Evolutionary conservation across 441 rosid genomes (phyloP), one percentile per base, ranked within the genome.

Genomic region (Pelargonium cotyledonis): DNA sequence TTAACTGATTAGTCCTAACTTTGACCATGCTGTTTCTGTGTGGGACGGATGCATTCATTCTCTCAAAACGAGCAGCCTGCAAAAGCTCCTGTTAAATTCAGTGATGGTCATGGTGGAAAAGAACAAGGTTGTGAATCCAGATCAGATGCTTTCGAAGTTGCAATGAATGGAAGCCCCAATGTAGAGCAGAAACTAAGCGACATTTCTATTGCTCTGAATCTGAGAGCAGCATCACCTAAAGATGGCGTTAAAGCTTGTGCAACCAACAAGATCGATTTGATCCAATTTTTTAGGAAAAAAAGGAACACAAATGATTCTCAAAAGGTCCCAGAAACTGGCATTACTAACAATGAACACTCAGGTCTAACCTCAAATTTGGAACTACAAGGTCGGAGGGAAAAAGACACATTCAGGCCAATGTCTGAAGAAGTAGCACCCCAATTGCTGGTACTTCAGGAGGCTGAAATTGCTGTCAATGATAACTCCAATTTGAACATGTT

Each of bases 331-430:
- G 72, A 62, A 62, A 58, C 69, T 61, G 73, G 66, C 0, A 35
- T 74, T 63, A 53, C 61, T 65, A 79, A 72, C 57, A 70, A 75
- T 46, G 80, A 80, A 65, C 82, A 70, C 70, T 79, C 82, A 69
- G 74, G 82, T 41, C 66, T 82, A 51, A 74, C 80, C 79, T 73
- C 77, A 19, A 67, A 73, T 72, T 49, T 73, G 67, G 82, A 79
- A 58, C 68, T 76, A 74, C 83, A 74, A 68, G 83, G 79, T 47
- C 80, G 40, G 68, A 70, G 75, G 31, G 80, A 68, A 11, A 69
- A 73, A 69, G 75, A 62, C 69, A 51, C 76, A 65, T 68, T 70
- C 67, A 65, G 31, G 35, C 41, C 68, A 70, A 72, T 16, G 62
- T 70, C 65, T 43, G 78, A 68, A 68, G 79, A 74, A 75, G 80